A percentile compares a stretch with the other conserved stretches of the same genome.
Evolutionary conservation across 2,329 filamentous ascomycete genomes (phyloP).

Genomic region (Calonectria honghensis): DNA sequence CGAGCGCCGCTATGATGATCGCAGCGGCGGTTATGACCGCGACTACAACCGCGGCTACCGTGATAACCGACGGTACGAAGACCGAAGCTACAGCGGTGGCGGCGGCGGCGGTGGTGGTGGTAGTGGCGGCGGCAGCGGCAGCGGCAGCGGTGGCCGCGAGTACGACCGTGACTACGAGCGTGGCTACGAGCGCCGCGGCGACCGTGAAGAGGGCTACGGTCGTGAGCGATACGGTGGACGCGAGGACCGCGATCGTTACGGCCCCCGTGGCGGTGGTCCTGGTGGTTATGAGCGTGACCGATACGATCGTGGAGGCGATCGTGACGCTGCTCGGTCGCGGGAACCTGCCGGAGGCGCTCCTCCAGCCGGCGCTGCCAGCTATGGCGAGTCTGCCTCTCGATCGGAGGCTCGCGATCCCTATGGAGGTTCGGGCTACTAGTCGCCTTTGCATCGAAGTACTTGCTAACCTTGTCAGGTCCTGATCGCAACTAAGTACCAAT

Average conservation of each 20-base stretch:
- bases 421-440: slow-evolving; percentile 61
- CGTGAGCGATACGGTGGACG: slow-evolving; percentile 65
- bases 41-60: slow-evolving; percentile 72
- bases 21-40: slow-evolving; percentile 60
- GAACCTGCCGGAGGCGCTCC: slow-evolving; percentile 61
- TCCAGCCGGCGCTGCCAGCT: slow-evolving; percentile 60
- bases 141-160: slow-evolving; percentile 65
- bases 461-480: slow-evolving; percentile 58
- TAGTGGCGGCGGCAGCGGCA: not conserved
- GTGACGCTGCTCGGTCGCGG: slow-evolving; percentile 63
- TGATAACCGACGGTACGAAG: slow-evolving; percentile 68
- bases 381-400: slow-evolving; percentile 65
- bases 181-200: slow-evolving; percentile 69
- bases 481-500: slow-evolving; percentile 56
- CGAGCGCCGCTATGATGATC: slow-evolving; percentile 68
- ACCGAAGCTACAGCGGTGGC: slow-evolving; percentile 70
- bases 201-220: slow-evolving; percentile 62
- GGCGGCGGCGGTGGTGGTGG: slow-evolving; percentile 65
- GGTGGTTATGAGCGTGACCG: slow-evolving; percentile 70
- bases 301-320: slow-evolving; percentile 68
- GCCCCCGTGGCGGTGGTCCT: slow-evolving; percentile 57
- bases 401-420: slow-evolving; percentile 67
- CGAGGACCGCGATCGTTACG: slow-evolving; percentile 67
- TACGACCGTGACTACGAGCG: slow-evolving; percentile 68
- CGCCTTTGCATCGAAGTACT: slow-evolving; percentile 37